A percentile compares a stretch with the other conserved stretches of the same genome.
Conservation (phyloP, 495 filamentous ascomycete genomes). For the Xylaria bambusicola region DNA sequence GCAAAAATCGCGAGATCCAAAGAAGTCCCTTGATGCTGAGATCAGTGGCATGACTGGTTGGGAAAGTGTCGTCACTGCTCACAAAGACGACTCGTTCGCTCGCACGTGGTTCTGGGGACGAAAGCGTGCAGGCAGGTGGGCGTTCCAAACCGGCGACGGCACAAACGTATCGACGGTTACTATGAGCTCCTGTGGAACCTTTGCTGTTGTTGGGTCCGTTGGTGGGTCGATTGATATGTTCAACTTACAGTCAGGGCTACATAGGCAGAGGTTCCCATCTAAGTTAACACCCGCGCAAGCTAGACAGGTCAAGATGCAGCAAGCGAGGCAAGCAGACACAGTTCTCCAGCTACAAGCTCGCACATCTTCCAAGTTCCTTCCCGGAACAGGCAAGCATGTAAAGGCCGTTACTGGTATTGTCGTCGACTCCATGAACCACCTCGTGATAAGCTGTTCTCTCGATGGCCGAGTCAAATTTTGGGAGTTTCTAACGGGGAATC, state of each 20-base stretch:
- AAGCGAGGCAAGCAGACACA: slow-evolving; percentile 48
- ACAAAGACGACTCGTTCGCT: slow-evolving; percentile 78
- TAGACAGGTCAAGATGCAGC: slow-evolving; percentile 59
- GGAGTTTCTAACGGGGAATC: slow-evolving; percentile 79
- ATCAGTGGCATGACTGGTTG: slow-evolving; percentile 78
- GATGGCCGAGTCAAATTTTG: slow-evolving; percentile 99
- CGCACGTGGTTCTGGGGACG: slow-evolving; percentile 98
- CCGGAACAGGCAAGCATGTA: slow-evolving; percentile 67
- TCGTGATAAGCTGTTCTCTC: slow-evolving; percentile 77
- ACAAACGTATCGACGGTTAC: slow-evolving; percentile 84
- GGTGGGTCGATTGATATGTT: slow-evolving; percentile 86
- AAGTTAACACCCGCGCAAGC: slow-evolving; percentile 65
- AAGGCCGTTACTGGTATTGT: slow-evolving; percentile 81
- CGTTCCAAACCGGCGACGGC: slow-evolving; percentile 82
- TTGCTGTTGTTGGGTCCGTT: slow-evolving; percentile 85
- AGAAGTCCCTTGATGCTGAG: slow-evolving; percentile 58
- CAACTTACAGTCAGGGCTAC: slow-evolving; percentile 90
- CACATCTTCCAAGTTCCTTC: slow-evolving; percentile 40
- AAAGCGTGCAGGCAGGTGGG: slow-evolving; percentile 90
- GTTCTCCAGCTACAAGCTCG: slow-evolving; percentile 49
- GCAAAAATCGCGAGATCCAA: slow-evolving; percentile 66
- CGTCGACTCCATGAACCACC: slow-evolving; percentile 81
- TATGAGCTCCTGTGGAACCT: slow-evolving; percentile 88
- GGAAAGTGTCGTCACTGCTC: slow-evolving; percentile 96
- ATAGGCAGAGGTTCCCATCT: slow-evolving; percentile 82